Conservation (phyloP, 164 flowering plant species). For the Annona cherimola region DNA sequence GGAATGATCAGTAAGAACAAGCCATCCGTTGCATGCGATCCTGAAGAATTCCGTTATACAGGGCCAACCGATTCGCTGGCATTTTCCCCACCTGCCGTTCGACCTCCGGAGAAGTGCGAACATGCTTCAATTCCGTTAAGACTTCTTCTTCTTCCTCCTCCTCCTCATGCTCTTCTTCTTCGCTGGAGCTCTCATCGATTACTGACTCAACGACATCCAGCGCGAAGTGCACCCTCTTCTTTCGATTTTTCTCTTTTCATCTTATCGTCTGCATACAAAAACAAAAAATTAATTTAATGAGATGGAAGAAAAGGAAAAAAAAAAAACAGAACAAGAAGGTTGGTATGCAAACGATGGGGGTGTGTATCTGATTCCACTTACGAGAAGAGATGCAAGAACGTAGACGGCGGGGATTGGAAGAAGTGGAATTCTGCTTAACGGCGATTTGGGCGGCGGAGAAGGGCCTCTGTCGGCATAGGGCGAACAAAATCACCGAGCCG, state of each 20-base stretch:
- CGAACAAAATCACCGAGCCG: constrained; percentile 56
- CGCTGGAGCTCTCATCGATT: constrained; percentile 9
- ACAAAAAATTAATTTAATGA: not conserved
- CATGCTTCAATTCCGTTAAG: not conserved
- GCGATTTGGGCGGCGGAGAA: constrained; percentile 14
- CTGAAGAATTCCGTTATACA: constrained; percentile 68
- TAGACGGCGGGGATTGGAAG: constrained; percentile 15
- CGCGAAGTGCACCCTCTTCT: constrained; percentile 74
- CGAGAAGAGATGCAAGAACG: constrained; percentile 64
- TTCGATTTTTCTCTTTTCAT: constrained; percentile 38
- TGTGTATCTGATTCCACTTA: constrained; percentile 10
- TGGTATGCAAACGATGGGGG: not conserved
- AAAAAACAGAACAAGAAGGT: not conserved
- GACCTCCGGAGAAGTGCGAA: not conserved
- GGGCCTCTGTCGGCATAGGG: constrained; percentile 45
- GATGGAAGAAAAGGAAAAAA: not conserved
- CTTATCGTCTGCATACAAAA: constrained; percentile 12
- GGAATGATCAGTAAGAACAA: not conserved
- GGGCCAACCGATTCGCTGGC: constrained; percentile 59
- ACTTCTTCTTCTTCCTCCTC: constrained; percentile 22
- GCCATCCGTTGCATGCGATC: constrained; percentile 56
- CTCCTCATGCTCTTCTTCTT: constrained; percentile 13
- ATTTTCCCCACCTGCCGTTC: constrained; percentile 15
- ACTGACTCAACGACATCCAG: constrained; percentile 67
- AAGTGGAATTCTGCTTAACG: constrained; percentile 9